Percentiles rank a stretch among this genome's conserved stretches.
Conservation (phyloP, 1,284 basidiomycete species). For the Cutaneotrichosporon arboriforme region DNA sequence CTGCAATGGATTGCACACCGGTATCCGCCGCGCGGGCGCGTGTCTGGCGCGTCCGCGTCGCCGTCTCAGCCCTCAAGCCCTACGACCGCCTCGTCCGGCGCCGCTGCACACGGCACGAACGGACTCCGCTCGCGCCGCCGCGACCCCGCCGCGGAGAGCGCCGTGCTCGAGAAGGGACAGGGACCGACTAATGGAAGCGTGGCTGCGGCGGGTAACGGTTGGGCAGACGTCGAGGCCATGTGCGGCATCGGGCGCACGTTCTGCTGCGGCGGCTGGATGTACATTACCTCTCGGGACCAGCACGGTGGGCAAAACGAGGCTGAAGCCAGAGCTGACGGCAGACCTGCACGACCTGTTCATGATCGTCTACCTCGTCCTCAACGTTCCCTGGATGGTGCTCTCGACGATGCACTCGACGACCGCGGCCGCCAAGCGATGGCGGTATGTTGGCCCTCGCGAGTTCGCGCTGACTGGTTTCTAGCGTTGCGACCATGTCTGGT, state of each 20-base stretch:
- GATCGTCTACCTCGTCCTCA: slow-evolving; percentile 74
- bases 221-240: slow-evolving; percentile 51
- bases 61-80: neutral
- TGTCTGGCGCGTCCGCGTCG: neutral
- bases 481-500: slow-evolving; percentile 9
- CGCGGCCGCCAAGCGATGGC: slow-evolving; percentile 8
- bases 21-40: slow-evolving; percentile 11
- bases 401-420: slow-evolving; percentile 52
- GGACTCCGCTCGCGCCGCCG: slow-evolving; percentile 2
- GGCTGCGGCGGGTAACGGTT: neutral
- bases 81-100: neutral
- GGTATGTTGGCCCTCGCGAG: neutral
- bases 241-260: slow-evolving; percentile 71
- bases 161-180: neutral
- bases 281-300: slow-evolving; percentile 59
- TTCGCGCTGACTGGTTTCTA: neutral
- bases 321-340: slow-evolving; percentile 11
- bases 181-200: neutral
- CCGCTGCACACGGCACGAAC: neutral
- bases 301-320: slow-evolving; percentile 31
- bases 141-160: neutral
- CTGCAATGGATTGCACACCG: slow-evolving; percentile 64
- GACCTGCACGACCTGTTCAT: slow-evolving; percentile 83
- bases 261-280: slow-evolving; percentile 81
- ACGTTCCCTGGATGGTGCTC: slow-evolving; percentile 82